phyloP scores from a whole-genome alignment of 768 basidiomycete genomes.

The Pseudohyphozyma bogoriensis region DNA sequence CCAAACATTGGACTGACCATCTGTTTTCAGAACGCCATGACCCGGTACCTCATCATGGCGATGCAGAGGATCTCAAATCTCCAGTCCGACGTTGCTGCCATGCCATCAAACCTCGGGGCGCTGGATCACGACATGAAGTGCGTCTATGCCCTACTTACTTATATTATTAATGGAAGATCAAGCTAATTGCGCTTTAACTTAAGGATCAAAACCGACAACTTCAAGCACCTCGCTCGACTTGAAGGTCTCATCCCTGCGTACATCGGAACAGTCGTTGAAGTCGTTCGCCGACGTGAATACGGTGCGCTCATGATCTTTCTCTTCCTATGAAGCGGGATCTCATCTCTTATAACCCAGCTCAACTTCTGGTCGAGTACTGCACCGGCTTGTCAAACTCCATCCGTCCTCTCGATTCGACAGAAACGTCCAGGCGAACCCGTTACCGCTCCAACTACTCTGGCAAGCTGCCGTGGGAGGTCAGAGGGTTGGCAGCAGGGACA shows the following conservation, averaged over 20 bases:
- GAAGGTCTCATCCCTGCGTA: slow-evolving; percentile 88
- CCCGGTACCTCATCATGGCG: slow-evolving; percentile 44
- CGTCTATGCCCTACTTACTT: not conserved
- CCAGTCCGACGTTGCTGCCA: slow-evolving; percentile 67
- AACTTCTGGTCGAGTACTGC: slow-evolving; percentile 68
- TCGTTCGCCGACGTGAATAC: slow-evolving; percentile 83
- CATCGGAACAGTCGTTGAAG: slow-evolving; percentile 78
- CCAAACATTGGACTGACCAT: not conserved
- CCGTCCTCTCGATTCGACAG: slow-evolving; percentile 68
- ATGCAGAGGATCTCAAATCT: slow-evolving; percentile 67
- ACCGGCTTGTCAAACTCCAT: slow-evolving; percentile 73
- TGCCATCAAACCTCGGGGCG: slow-evolving; percentile 54
- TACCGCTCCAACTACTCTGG: slow-evolving; percentile 75
- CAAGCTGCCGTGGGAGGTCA: slow-evolving; percentile 74
- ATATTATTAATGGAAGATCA: too few species aligned
- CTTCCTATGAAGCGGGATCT: too few species aligned
- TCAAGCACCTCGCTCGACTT: slow-evolving; percentile 79
- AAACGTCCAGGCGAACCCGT: slow-evolving; percentile 71
- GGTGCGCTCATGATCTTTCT: slow-evolving; percentile 43
- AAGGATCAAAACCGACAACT: slow-evolving; percentile 49
- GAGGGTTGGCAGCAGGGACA: slow-evolving; percentile 45
- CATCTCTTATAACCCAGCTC: slow-evolving; percentile 8
- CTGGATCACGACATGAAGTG: slow-evolving; percentile 46
- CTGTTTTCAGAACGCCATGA: slow-evolving; percentile 38
- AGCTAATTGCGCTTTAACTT: not conserved